phyloP scores from a whole-genome alignment of 345 rosid genomes.

The Rhodamnia rubescens region DNA sequence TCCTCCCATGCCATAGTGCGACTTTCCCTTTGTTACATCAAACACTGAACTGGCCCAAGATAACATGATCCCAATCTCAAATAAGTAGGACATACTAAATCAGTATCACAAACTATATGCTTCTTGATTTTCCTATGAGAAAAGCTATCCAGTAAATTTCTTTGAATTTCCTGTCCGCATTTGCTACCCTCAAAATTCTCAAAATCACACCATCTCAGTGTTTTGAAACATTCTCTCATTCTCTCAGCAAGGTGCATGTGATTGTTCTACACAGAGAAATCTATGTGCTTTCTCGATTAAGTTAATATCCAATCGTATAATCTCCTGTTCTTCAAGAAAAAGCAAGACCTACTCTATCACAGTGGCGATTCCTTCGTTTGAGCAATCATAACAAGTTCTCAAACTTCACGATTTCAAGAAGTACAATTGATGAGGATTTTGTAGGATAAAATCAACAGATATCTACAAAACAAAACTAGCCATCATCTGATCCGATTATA shows the following conservation, averaged over 20 bases:
- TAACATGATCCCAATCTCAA: not conserved
- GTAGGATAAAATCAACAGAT: not conserved
- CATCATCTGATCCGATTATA: not conserved
- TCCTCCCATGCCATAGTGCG: constrained; percentile 84
- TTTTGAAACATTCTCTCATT: not conserved
- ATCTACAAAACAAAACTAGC: not conserved
- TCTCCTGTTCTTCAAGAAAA: not conserved
- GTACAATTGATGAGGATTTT: not conserved
- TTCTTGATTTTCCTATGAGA: not conserved
- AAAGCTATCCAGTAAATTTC: not conserved
- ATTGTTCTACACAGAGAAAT: not conserved
- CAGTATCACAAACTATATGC: not conserved
- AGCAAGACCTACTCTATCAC: not conserved
- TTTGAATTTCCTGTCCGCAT: not conserved
- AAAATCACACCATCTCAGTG: not conserved
- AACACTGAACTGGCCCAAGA: constrained; percentile 64
- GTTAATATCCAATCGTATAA: not conserved
- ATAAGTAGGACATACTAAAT: not conserved
- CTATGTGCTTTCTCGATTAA: not conserved
- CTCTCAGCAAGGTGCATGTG: not conserved
- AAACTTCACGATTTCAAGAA: not conserved
- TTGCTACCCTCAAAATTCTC: not conserved
- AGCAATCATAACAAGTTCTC: not conserved
- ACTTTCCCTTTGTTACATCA: constrained; percentile 88
- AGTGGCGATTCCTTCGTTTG: not conserved